Evolutionary conservation across 2,329 filamentous ascomycete species (phyloP), one percentile per base, ranked within the genome.

Genomic region (Fusarium neocosmosporiellum): DNA sequence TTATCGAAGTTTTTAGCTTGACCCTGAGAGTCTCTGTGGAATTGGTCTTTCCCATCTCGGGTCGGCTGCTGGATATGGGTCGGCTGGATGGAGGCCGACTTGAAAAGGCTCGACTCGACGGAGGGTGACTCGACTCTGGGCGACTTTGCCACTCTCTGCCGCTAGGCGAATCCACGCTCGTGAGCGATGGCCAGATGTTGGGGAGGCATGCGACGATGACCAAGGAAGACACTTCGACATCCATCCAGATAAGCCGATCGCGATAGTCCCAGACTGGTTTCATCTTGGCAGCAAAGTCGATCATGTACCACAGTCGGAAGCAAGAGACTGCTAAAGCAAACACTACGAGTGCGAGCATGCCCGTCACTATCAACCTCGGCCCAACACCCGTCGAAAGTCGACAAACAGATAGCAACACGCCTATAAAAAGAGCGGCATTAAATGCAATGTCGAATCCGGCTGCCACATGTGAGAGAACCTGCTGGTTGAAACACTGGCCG

Each of bases 391-490:
- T 68, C 10, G 82, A 78, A 13, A 87, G 79, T 3, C 81, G 73
- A 3, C 79, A 69, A 6, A 87, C 67, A 48, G 81, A 81, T 5
- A 84, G 83, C 13, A 88, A 72, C 0, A 87, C 82, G 6, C 88
- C 75, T 3, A 78, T 59, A 57, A 88, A 80, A 11, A 88, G 80
- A 72, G 81, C 81, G 36, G 83, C 65, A 70, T 88, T 87, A 29
- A 86, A 81, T 4, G 79, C 79, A n/a, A 86, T 85, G 69, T 87
- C 86, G 54, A 88, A 80, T 1, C 78, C 81, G 1, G 85, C 83
- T 36, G 83, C 84, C 24, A 81, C 76, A 75, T 85, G 85, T 34
- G 83, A 81, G 16, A 87, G 80, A 10, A 59, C 31, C 27, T 73
- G 64, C n/a, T 74, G 55, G 20, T 75, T 61, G 27, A 79, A 57